Base-by-base conservation (phyloP, 208 protist species). In the Herpetomonas tarakana region DNA sequence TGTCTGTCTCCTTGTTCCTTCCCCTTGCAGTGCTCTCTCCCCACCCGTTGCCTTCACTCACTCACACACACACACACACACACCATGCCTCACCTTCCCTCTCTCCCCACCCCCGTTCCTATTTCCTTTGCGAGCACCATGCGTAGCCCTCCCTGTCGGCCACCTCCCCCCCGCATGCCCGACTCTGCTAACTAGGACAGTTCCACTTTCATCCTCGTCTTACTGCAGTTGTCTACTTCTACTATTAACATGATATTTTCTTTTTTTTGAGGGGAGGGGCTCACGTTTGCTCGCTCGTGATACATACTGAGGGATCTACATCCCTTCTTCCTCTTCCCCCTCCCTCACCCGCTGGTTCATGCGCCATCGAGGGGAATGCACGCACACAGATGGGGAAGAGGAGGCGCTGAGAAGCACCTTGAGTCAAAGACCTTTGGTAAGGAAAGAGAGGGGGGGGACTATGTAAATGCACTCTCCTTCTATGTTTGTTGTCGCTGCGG, bases 11-110 rank as follows among this genome's bases (percentile, higher is more conserved):
- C n/a, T 38, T 39, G 52, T 63, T 57, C 12, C 9, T 44, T 21
- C 12, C 22, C 27, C 3, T 19, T 30, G n/a, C 46, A 22, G 25
- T 41, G 22, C 24, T 26, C 3, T 46, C 52, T 14, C 44, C 25
- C 41, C 35, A 51, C 44, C n/a, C 56, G 31, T 53, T 53, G 1
- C 46, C 41, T 11, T 66, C 25, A 22, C 51, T 56, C 29, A 35
- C 54, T 26, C 22, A 39, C 29, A 11, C 19, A 29, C 38, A 18
- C 14, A n/a, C n/a, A n/a, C n/a, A n/a, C n/a, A n/a, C n/a, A n/a
- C n/a, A n/a, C n/a, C n/a, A 29, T 61, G 11, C 60, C 50, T 39
- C 28, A 9, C 49, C 31, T 24, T 67, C 16, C 6, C 18, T 58
- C 29, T 51, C 51, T 56, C 35, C 27, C 38, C 19, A 9, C 41